Conservation (phyloP, 257 asterid genomes). For the Apocynum venetum region DNA sequence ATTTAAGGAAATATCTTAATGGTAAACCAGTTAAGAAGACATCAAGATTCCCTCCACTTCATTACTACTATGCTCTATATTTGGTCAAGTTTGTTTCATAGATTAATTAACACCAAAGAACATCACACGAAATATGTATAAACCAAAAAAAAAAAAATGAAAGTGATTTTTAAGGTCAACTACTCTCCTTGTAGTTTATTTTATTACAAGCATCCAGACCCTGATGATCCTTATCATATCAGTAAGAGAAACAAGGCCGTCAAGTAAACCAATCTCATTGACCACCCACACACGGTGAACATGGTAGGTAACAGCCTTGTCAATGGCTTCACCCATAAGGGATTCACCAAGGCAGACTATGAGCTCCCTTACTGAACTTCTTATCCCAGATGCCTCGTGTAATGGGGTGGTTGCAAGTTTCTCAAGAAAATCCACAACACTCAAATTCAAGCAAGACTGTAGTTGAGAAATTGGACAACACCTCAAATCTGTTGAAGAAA, state of each 20-base stretch:
- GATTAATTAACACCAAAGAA: no score
- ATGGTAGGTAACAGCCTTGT: slow-evolving; percentile 48
- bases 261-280: slow-evolving; percentile 45
- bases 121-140: no score
- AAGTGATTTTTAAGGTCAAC: no score
- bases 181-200: no score
- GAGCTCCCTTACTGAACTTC: slow-evolving; percentile 43
- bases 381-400: slow-evolving; percentile 48
- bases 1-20: no score
- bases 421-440: slow-evolving; percentile 51
- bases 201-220: slow-evolving; percentile 38
- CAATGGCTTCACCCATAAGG: slow-evolving; percentile 57
- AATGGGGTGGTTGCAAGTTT: slow-evolving; percentile 36
- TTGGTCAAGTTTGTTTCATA: no score
- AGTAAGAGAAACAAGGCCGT: slow-evolving; percentile 62
- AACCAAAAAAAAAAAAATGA: no score
- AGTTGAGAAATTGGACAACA: slow-evolving; percentile 58
- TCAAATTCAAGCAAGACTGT: slow-evolving; percentile 37
- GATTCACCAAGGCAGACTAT: slow-evolving; percentile 51
- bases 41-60: no score
- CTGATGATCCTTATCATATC: slow-evolving; percentile 54
- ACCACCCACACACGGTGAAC: slow-evolving; percentile 88
- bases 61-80: no score
- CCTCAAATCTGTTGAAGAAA: slow-evolving; percentile 70
- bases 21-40: no score